Conservation (phyloP, 257 asterid species). For the Voacanga thouarsii region DNA sequence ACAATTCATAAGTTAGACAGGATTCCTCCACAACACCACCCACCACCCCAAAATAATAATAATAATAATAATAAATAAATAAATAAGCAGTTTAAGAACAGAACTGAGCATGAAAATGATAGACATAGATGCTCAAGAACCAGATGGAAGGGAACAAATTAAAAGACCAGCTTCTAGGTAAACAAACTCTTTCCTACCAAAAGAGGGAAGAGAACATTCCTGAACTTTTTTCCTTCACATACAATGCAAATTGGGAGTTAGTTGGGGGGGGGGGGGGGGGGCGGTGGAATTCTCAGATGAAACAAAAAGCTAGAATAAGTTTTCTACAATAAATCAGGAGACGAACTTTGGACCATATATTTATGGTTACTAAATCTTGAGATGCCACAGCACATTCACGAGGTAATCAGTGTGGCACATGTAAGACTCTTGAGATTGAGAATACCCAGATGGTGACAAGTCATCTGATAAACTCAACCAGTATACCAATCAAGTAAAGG, state of each 20-base stretch:
- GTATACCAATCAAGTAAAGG: neutral
- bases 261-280: no score
- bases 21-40: no score
- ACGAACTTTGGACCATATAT: neutral
- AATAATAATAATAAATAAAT: no score
- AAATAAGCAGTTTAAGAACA: neutral
- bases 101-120: neutral
- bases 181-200: neutral
- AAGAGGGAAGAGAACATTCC: neutral
- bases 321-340: neutral
- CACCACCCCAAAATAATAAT: no score
- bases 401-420: no score
- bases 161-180: neutral
- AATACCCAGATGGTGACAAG: neutral
- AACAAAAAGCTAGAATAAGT: neutral
- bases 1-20: neutral
- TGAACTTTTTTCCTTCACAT: neutral
- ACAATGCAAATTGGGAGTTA: neutral
- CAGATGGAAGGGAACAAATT: neutral
- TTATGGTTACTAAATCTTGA: neutral
- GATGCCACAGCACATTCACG: neutral
- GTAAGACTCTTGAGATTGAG: neutral
- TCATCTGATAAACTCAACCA: neutral
- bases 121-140: neutral
- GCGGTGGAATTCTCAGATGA: neutral